phyloP scores from a whole-genome alignment of 768 basidiomycete species.

The Leccinum fibrillosum region DNA sequence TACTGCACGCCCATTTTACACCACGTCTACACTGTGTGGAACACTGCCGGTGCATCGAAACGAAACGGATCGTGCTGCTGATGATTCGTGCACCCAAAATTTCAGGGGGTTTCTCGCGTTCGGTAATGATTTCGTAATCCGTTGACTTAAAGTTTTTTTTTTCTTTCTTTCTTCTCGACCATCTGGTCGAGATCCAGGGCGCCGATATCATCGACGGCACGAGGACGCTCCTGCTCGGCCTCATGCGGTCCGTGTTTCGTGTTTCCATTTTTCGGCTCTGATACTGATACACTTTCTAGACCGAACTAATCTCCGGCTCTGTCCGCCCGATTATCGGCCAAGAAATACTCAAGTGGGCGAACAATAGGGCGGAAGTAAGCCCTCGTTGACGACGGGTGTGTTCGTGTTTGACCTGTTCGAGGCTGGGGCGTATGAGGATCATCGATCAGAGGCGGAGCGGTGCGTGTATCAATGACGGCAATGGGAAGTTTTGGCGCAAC shows the following conservation, averaged over 20 bases:
- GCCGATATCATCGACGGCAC: constrained; percentile 92
- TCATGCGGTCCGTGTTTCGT: constrained; percentile 68
- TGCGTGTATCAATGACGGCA: constrained; percentile 34
- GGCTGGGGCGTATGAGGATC: constrained; percentile 75
- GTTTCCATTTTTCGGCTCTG: neutral
- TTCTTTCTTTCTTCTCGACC: constrained; percentile 22
- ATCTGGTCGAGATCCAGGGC: constrained; percentile 95
- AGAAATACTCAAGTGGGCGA: constrained; percentile 97
- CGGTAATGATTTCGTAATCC: too few relatives aligned
- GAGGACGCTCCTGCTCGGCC: constrained; percentile 88
- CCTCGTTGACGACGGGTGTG: constrained; percentile 78
- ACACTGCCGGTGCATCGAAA: too few relatives aligned
- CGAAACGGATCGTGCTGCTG: too few relatives aligned
- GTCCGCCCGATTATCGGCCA: constrained; percentile 86
- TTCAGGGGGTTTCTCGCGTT: too few relatives aligned
- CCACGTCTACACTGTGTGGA: too few relatives aligned
- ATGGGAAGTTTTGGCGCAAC: neutral
- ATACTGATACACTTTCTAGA: constrained; percentile 31
- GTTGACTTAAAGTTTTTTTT: too few relatives aligned
- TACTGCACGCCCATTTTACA: too few relatives aligned
- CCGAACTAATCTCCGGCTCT: constrained; percentile 59
- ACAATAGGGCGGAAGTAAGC: constrained; percentile 56
- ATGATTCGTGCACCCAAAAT: too few relatives aligned
- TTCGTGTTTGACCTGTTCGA: constrained; percentile 95
- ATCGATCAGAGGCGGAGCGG: constrained; percentile 85